Conservation (phyloP, 2,329 filamentous ascomycete species). For the Microcera coccophila region DNA sequence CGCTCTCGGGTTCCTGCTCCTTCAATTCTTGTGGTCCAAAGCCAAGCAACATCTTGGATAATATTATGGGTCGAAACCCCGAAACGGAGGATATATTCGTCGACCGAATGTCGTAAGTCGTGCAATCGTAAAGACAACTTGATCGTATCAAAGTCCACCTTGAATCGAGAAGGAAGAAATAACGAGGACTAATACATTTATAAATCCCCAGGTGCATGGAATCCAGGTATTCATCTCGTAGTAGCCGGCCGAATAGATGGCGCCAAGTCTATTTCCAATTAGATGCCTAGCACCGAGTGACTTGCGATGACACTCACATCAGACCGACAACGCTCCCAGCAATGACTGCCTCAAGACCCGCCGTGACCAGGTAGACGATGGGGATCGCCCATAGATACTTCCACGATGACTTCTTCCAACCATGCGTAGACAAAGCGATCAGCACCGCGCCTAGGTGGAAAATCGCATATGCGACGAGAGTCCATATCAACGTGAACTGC, state of each 20-base stretch:
- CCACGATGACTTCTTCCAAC: conserved; percentile 52
- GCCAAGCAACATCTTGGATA: no score
- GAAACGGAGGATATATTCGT: no score
- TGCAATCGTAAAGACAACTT: no score
- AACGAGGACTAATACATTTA: conserved; percentile 78
- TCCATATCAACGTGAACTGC: conserved; percentile 86
- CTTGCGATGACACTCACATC: conserved; percentile 54
- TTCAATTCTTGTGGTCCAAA: no score
- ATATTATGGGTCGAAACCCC: no score
- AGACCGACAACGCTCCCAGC: conserved; percentile 78
- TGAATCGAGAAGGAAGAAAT: conserved; percentile 91
- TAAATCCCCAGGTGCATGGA: conserved; percentile 80
- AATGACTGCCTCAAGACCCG: conserved; percentile 70
- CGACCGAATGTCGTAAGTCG: no score
- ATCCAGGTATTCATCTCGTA: conserved; percentile 95
- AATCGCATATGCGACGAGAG: conserved; percentile 69
- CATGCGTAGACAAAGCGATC: conserved; percentile 71
- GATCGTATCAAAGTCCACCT: conserved; percentile 63
- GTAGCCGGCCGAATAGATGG: conserved; percentile 75
- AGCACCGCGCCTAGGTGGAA: conserved; percentile 70
- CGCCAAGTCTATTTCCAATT: conserved; percentile 58
- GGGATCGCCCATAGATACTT: conserved; percentile 69
- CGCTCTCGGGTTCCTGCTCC: no score
- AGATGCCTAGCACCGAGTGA: conserved; percentile 6
- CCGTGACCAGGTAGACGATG: conserved; percentile 65